These are phyloP conservation scores for Castanopsis chinensis DNA, from an alignment of 306 rosid species.

Conservation along the genomic window DNA sequence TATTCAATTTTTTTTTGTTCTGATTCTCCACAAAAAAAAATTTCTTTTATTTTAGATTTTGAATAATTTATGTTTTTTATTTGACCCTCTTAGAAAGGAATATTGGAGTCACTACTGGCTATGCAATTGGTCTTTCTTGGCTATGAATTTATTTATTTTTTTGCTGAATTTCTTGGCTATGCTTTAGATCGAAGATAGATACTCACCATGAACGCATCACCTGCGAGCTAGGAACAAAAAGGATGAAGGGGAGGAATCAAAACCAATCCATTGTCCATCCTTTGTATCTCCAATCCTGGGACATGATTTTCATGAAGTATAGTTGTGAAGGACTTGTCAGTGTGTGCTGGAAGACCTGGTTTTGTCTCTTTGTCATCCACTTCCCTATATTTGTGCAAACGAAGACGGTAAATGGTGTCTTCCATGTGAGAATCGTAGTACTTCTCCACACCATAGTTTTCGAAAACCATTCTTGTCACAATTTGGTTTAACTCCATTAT, in stretches of 20 bases:
- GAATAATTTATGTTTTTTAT: too few relatives aligned
- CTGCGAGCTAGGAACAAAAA: neutral
- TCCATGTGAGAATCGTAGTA: neutral
- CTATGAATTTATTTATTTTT: too few relatives aligned
- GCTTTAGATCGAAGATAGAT: too few relatives aligned
- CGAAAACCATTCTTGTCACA: slow-evolving; percentile 22
- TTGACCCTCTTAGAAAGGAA: too few relatives aligned
- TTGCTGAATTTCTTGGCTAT: too few relatives aligned
- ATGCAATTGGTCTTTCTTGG: too few relatives aligned
- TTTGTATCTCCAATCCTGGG: slow-evolving; percentile 14
- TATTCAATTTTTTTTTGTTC: too few relatives aligned
- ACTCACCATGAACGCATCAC: slow-evolving; percentile 15
- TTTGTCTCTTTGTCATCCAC: neutral
- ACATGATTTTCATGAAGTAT: slow-evolving; percentile 17
- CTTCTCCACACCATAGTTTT: neutral
- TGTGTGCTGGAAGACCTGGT: slow-evolving; percentile 1
- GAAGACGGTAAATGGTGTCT: neutral
- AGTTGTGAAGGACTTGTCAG: slow-evolving; percentile 9
- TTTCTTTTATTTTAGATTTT: too few relatives aligned
- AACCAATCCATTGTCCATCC: slow-evolving; percentile 17
- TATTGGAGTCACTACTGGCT: too few relatives aligned
- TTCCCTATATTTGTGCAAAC: slow-evolving; percentile 3
- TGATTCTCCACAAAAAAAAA: too few relatives aligned
- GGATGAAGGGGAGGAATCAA: slow-evolving; percentile 13
- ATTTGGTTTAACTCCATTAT: slow-evolving; percentile 7